A percentile compares a stretch with the other conserved stretches of the same genome.
These are phyloP conservation scores for Aureobasidium melanogenum DNA, from an alignment of 2,329 filamentous ascomycete species.

Conservation along the genomic window DNA sequence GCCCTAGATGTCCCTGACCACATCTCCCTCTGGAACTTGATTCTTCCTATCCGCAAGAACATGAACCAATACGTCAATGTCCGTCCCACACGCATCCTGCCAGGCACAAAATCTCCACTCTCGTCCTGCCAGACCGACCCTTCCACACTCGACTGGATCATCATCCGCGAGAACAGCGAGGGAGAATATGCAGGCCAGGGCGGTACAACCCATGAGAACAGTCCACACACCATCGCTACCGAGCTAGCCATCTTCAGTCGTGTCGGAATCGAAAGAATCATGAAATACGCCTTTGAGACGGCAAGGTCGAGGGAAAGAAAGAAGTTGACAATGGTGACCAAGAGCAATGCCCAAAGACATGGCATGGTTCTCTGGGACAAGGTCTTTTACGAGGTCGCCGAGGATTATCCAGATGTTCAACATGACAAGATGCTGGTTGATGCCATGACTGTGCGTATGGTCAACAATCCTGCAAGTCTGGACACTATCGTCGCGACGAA, in stretches of 20 bases:
- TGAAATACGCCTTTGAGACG: slow-evolving; percentile 40
- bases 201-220: slow-evolving; percentile 34
- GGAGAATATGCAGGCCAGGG: slow-evolving; percentile 42
- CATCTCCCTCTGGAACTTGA: slow-evolving; percentile 57
- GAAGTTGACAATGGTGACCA: slow-evolving; percentile 43
- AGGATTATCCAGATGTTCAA: slow-evolving; percentile 37
- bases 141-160: slow-evolving; percentile 38
- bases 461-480: slow-evolving; percentile 35
- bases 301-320: slow-evolving; percentile 34
- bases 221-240: slow-evolving; percentile 33
- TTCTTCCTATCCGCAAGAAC: slow-evolving; percentile 57
- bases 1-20: slow-evolving; percentile 53
- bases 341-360: slow-evolving; percentile 40
- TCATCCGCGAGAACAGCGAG: slow-evolving; percentile 40
- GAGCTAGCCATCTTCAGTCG: slow-evolving; percentile 40
- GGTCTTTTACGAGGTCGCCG: slow-evolving; percentile 37
- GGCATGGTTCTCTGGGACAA: slow-evolving; percentile 43
- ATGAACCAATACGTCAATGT: slow-evolving; percentile 63
- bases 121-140: slow-evolving; percentile 26
- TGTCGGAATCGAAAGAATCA: slow-evolving; percentile 38
- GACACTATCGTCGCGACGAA: slow-evolving; percentile 43
- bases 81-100: slow-evolving; percentile 41
- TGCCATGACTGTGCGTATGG: slow-evolving; percentile 40
- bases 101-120: slow-evolving; percentile 33
- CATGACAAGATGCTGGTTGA: slow-evolving; percentile 43